Conservation (phyloP, 2,329 filamentous ascomycete genomes). For the Zymoseptoria pseudotritici region DNA sequence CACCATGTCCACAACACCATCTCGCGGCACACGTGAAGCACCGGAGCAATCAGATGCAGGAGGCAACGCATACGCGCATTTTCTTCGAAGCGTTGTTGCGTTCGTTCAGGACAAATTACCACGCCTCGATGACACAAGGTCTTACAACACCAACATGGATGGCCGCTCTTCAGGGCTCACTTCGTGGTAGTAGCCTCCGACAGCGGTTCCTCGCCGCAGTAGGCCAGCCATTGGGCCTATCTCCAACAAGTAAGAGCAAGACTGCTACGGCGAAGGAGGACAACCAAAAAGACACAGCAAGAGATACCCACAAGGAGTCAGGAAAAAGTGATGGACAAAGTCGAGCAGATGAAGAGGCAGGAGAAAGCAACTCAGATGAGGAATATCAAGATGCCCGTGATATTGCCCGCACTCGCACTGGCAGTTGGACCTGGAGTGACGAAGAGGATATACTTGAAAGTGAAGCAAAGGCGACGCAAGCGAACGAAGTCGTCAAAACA, state of each 20-base stretch:
- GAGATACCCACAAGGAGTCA: not conserved
- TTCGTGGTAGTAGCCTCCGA: not conserved
- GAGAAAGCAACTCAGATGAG: not conserved
- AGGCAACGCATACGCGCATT: not conserved
- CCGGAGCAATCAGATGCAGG: not conserved
- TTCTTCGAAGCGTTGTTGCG: not conserved
- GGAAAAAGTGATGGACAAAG: not conserved
- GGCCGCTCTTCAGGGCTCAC: not conserved
- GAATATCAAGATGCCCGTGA: not conserved
- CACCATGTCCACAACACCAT: not conserved
- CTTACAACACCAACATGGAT: not conserved
- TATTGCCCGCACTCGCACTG: too few species aligned
- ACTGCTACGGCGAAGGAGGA: not conserved
- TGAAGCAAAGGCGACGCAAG: not conserved
- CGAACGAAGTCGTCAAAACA: not conserved
- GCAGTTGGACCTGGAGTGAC: not conserved
- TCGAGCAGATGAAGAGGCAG: not conserved
- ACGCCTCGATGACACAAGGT: not conserved
- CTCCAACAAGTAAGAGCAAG: not conserved
- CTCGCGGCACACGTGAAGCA: not conserved
- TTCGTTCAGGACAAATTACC: not conserved
- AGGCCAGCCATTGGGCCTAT: not conserved
- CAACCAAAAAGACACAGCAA: not conserved
- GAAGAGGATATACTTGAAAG: not conserved
- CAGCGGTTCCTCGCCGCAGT: not conserved